Base-by-base conservation (phyloP, 2,329 filamentous ascomycete genomes). In the Colletotrichum tropicicola region DNA sequence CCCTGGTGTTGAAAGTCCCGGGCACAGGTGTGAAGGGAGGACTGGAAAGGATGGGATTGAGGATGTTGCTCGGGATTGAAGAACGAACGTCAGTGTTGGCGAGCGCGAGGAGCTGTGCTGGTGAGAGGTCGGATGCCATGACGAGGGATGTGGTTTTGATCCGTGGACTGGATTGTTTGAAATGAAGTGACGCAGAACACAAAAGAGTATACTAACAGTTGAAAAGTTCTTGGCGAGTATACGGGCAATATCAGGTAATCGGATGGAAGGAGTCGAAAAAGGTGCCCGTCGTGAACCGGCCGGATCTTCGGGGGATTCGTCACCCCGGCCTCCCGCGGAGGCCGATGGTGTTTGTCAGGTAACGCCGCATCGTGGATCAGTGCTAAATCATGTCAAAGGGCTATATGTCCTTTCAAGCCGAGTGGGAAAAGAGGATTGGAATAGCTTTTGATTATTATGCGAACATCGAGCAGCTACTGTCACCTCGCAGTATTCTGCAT, bases 1-100 rank as follows among this genome's bases (percentile, higher is more conserved):
- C 58, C 13, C 52, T 27, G 17, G 44, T 32, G 6, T 56, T 62
- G 27, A 56, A 62, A 8, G 35, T 44, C 3, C 56, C 55, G 12
- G n/a, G 17, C 6, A 58, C 25, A 1, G 13, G 12, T 3, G 27
- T 12, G 13, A 54, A 59, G 7, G 54, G 53, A 59, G 53, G 28
- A 6, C 12, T 2, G 1, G 28, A 32, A 1, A 56, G 39, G 6
- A 56, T 8, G 7, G 51, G 8, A 5, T 1, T 13, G 10, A 48
- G 6, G 6, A 28, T 37, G 17, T 9, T 9, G 19, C 30, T 7
- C 4, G 51, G 37, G 15, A 54, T 19, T 25, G 45, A 12, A 5
- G 4, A 21, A 6, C 25, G 35, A 3, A 54, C 37, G 9, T 54
- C 51, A 6, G 37, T 54, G 1, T 44, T 17, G 10, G 51, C 35